Percentiles rank a stretch among this genome's conserved stretches.
Evolutionary conservation across 1,139 yeast genomes (phyloP).

Genomic region (Kodamaea arcana): DNA sequence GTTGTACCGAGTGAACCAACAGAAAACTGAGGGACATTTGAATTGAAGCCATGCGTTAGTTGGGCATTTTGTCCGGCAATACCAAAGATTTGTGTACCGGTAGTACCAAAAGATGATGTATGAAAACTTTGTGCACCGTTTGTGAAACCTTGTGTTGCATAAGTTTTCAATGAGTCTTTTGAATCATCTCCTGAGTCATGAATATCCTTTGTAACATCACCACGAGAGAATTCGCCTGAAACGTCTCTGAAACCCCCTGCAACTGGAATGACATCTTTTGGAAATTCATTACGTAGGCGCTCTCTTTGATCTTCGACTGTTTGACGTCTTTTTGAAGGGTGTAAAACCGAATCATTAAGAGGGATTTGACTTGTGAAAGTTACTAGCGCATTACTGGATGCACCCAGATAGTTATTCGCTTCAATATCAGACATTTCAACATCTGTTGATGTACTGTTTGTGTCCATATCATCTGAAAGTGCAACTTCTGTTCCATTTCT

Average conservation of each 20-base stretch:
- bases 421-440: constrained; percentile 44
- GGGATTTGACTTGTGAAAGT: background rate
- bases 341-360: constrained; percentile 14
- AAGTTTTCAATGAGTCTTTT: too few species aligned
- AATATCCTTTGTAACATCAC: background rate
- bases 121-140: too few species aligned
- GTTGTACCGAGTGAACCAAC: too few species aligned
- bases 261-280: background rate
- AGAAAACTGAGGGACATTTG: background rate
- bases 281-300: background rate
- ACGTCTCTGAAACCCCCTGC: too few species aligned
- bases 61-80: too few species aligned
- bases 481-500: constrained; percentile 12
- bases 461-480: constrained; percentile 9
- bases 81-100: too few species aligned
- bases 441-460: constrained; percentile 12
- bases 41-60: too few species aligned
- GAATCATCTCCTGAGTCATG: too few species aligned
- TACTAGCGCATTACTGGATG: background rate
- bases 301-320: constrained; percentile 13
- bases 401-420: constrained; percentile 15
- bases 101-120: background rate
- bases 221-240: background rate
- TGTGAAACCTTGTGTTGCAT: too few species aligned
- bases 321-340: constrained; percentile 41